Evolutionary conservation across 2,329 filamentous ascomycete genomes (phyloP).

Genomic region (Microcyclospora tardicrescens): DNA sequence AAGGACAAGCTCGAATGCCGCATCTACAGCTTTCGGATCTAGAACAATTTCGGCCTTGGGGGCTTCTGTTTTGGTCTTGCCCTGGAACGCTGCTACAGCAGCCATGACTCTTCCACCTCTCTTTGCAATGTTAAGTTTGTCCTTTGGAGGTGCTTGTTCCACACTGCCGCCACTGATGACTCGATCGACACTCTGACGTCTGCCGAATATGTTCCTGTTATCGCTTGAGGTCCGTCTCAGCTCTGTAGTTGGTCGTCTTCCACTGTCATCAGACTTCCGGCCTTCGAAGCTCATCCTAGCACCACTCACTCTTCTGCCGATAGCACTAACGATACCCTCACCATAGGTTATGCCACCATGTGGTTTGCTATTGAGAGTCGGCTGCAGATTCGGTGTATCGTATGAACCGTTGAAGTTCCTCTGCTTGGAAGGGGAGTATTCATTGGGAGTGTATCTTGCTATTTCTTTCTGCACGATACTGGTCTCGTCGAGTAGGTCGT

Average conservation of each 20-base stretch:
- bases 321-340: constrained; percentile 8
- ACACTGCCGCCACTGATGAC: constrained; percentile 24
- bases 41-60: constrained; percentile 34
- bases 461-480: constrained; percentile 41
- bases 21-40: constrained; percentile 45
- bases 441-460: constrained; percentile 44
- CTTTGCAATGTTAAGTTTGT: constrained; percentile 26
- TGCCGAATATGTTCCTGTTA: constrained; percentile 8
- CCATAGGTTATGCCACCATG: constrained; percentile 13
- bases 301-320: constrained; percentile 18
- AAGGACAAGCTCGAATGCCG: constrained; percentile 48
- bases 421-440: constrained; percentile 49
- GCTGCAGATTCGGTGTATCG: constrained; percentile 31
- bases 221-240: constrained; percentile 11
- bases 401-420: constrained; percentile 38
- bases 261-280: constrained; percentile 14
- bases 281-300: constrained; percentile 13
- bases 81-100: constrained; percentile 50
- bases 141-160: constrained; percentile 18
- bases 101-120: constrained; percentile 47
- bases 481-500: constrained; percentile 23
- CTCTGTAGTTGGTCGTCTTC: constrained; percentile 8
- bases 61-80: constrained; percentile 32
- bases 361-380: constrained; percentile 26
- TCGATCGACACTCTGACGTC: constrained; percentile 18